Conservation (phyloP, 257 asterid species). For the Solanum habrochaites region DNA sequence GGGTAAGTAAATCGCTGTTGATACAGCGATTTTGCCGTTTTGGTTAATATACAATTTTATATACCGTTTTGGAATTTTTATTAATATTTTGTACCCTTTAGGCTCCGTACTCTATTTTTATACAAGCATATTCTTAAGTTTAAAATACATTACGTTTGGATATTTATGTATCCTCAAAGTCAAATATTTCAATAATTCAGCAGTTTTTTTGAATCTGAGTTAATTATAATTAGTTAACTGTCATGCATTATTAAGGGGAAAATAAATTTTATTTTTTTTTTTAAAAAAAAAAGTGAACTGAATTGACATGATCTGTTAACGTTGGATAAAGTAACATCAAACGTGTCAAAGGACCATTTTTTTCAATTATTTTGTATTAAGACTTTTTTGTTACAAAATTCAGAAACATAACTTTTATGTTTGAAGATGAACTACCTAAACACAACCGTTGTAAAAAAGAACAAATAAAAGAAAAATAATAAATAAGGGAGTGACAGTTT, state of each 20-base stretch:
- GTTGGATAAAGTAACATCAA: conserved; percentile 12
- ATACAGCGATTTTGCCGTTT: too few relatives aligned
- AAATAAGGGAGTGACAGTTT: neutral
- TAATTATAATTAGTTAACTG: neutral
- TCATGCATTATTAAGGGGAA: neutral
- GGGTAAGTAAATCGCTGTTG: too few relatives aligned
- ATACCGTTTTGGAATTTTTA: too few relatives aligned
- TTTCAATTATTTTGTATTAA: neutral
- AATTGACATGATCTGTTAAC: conserved; percentile 15
- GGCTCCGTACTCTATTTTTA: too few relatives aligned
- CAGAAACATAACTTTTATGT: neutral
- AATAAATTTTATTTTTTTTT: too few relatives aligned
- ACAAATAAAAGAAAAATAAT: neutral
- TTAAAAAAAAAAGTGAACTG: neutral
- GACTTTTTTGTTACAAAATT: neutral
- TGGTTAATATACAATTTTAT: too few relatives aligned
- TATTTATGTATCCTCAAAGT: neutral
- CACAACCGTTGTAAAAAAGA: neutral
- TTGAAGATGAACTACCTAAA: neutral
- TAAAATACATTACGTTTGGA: neutral
- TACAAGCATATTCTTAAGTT: neutral
- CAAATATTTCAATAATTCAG: neutral
- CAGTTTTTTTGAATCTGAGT: conserved; percentile 1
- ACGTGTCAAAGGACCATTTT: neutral
- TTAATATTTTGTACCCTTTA: too few relatives aligned